Base-by-base conservation (phyloP, 2,329 filamentous ascomycete species). In the Falciphora oryzae region DNA sequence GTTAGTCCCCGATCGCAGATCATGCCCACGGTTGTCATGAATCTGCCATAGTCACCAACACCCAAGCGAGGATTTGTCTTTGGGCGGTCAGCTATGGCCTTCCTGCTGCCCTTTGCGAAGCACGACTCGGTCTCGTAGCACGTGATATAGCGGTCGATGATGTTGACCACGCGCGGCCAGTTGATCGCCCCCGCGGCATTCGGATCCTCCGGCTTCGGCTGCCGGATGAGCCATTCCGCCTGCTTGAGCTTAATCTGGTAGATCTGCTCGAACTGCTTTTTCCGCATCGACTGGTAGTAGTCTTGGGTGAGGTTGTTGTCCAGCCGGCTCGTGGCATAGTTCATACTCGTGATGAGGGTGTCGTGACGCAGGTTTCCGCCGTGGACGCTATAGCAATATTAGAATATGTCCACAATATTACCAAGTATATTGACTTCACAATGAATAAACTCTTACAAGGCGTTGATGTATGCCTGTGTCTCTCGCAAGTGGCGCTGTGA, bases 341-440 rank as follows among this genome's bases (percentile, higher is more conserved):
- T 14, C 2, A 53, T 53, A 22, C 18, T 53, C 1, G 44, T n/a
- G 28, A 53, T 29, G 13, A 25, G 3, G 38, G 60, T 28, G 16
- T 62, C 60, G 60, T 62, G 60, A 7, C 60, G 35, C 25, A 62
- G 35, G 5, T 62, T 62, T 13, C 35, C 60, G 22, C 60, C 60
- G 16, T 62, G 60, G 25, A 62, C 3, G 25, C n/a, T n/a, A n/a
- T n/a, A n/a, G n/a, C n/a, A n/a, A n/a, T n/a, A n/a, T n/a, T n/a
- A n/a, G n/a, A n/a, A n/a, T n/a, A n/a, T n/a, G n/a, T n/a, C n/a
- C n/a, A n/a, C n/a, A n/a, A n/a, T n/a, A n/a, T n/a, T n/a, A n/a
- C n/a, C n/a, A n/a, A n/a, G n/a, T n/a, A n/a, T n/a, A n/a, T n/a
- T n/a, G n/a, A n/a, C n/a, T n/a, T n/a, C n/a, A n/a, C n/a, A n/a